Conservation (phyloP, 148 eudicot species). For the Salicornia ramosissima region DNA sequence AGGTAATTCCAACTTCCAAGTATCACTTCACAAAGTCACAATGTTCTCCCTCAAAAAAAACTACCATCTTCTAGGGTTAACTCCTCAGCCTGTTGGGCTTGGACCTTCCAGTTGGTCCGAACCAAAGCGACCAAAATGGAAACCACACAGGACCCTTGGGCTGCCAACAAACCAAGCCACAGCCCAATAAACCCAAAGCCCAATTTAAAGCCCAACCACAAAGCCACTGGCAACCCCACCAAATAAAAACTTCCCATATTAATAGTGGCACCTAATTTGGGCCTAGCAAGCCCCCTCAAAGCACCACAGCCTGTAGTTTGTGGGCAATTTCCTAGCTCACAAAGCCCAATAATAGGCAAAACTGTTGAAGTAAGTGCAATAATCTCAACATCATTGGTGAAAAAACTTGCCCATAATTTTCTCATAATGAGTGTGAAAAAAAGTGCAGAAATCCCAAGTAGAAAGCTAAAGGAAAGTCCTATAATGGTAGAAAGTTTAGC, state of each 20-base stretch:
- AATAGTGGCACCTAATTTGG: conserved; percentile 56
- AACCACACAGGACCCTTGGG: conserved; percentile 54
- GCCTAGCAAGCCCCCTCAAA: conserved; percentile 62
- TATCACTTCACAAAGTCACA: conserved; percentile 3
- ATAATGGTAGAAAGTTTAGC: conserved; percentile 54
- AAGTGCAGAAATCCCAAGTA: conserved; percentile 51
- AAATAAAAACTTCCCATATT: conserved; percentile 61
- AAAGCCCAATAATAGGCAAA: conserved; percentile 66
- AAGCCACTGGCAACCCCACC: conserved; percentile 70
- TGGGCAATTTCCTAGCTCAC: conserved; percentile 78
- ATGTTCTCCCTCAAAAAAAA: background rate
- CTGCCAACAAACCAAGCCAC: conserved; percentile 71
- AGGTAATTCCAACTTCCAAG: too few relatives aligned
- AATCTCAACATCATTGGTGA: conserved; percentile 54
- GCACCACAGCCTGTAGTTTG: conserved; percentile 74
- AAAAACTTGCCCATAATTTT: conserved; percentile 54
- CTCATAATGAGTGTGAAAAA: conserved; percentile 44
- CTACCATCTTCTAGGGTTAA: conserved; percentile 31
- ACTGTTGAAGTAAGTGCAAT: conserved; percentile 47
- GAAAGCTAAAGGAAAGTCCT: conserved; percentile 48
- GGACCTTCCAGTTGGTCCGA: conserved; percentile 53
- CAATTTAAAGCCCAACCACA: conserved; percentile 40
- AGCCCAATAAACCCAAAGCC: conserved; percentile 59
- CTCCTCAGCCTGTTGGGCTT: conserved; percentile 52
- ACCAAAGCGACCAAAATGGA: conserved; percentile 43